Evolutionary conservation across 2,329 filamentous ascomycete species (phyloP), one percentile per base, ranked within the genome.

Genomic region (Daldinia sp.): DNA sequence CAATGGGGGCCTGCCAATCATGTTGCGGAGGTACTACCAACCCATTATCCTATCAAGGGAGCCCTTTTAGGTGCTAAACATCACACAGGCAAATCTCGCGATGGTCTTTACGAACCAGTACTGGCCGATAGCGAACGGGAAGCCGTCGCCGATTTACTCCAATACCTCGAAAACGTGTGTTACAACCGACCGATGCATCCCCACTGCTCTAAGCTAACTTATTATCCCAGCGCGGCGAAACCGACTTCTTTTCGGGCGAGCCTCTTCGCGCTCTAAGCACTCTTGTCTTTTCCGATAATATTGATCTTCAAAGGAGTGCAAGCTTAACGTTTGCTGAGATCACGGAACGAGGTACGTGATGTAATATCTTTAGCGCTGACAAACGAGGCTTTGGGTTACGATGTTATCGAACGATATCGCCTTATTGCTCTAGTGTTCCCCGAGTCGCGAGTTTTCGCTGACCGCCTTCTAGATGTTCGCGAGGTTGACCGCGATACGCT

Each of bases 241-340:
- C 94, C 76, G 95, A 99, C 81, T 99, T 99, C 88, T 99, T 99
- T 83, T 91, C 93, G 41, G 96, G 96, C 81, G 94, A 98, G 78
- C 96, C 96, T 51, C 89, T 99, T 65, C 92, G 92, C 81, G 95
- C 96, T 51, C 85, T 99, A 64, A 98, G 93, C 82, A 99, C 95
- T 12, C 88, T 99, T 28, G 96, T 99, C 65, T 99, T 97, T 81
- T 99, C 96, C 65, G 94, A 98, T 81, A 99, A 99, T 83, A 94
- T 99, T 79, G 96, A 99, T 80, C 87, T 99, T 60, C 96, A 99
- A 83, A 89, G 96, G 73, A 98, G 96, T 83, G 96, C 96, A 60
- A 98, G 95, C 80, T 88, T 99, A 81, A 99, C 96, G 2, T 99
- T 99, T 86, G 96, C 96, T 68, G 96, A 99, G 81, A 99, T 99